A percentile compares a stretch with the other conserved stretches of the same genome.
Conservation (phyloP, 345 rosid species). For the Arabis hirsuta region DNA sequence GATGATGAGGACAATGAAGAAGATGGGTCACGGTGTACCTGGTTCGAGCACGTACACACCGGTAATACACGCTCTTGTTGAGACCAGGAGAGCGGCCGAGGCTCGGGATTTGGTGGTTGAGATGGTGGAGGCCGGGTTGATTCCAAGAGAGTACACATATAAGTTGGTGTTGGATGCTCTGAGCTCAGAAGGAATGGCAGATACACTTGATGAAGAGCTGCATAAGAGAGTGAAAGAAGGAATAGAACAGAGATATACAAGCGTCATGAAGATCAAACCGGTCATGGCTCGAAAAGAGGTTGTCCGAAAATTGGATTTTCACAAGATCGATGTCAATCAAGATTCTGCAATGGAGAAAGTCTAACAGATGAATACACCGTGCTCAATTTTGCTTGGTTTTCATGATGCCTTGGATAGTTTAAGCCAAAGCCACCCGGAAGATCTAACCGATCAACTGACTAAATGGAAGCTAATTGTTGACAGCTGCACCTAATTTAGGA, state of each 20-base stretch:
- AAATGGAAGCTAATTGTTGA: no score
- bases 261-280: slow-evolving; percentile 68
- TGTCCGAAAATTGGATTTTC: neutral
- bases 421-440: slow-evolving; percentile 47
- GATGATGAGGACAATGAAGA: slow-evolving; percentile 76
- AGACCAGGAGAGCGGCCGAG: slow-evolving; percentile 60
- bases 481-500: no score
- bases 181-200: slow-evolving; percentile 43
- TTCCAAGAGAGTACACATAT: slow-evolving; percentile 83
- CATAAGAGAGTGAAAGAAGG: slow-evolving; percentile 59
- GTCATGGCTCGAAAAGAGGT: slow-evolving; percentile 42
- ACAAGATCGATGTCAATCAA: neutral
- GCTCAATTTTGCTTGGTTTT: neutral
- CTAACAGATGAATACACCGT: neutral
- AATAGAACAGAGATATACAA: slow-evolving; percentile 54
- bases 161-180: slow-evolving; percentile 67
- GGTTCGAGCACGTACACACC: slow-evolving; percentile 73
- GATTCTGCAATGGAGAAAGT: slow-evolving; percentile 8
- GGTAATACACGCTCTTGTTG: slow-evolving; percentile 79
- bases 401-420: slow-evolving; percentile 15
- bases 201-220: slow-evolving; percentile 47
- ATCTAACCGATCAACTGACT: no score
- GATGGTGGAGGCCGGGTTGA: slow-evolving; percentile 67
- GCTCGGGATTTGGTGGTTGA: slow-evolving; percentile 71
- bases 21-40: slow-evolving; percentile 69